phyloP scores from a whole-genome alignment of 169 alveolate species.

The Plasmodium gallinaceum region DNA sequence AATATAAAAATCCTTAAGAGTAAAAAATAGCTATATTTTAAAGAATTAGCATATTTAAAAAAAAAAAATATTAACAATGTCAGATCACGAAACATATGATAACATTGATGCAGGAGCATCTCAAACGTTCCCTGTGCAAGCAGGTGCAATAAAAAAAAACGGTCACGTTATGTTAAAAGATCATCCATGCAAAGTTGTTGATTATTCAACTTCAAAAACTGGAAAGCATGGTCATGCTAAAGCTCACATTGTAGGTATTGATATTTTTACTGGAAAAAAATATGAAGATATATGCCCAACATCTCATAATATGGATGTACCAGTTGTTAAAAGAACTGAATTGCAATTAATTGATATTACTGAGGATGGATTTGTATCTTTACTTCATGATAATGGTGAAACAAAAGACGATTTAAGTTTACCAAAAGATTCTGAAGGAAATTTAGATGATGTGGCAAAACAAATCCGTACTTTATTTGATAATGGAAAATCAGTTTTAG shows the following conservation, averaged over 20 bases:
- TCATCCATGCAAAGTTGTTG: slow-evolving; percentile 98
- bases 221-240: slow-evolving; percentile 99
- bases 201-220: slow-evolving; percentile 96
- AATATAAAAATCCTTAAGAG: no score
- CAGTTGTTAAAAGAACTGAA: slow-evolving; percentile 94
- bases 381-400: slow-evolving; percentile 95
- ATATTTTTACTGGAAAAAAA: slow-evolving; percentile 97
- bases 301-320: slow-evolving; percentile 98
- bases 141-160: slow-evolving; percentile 97
- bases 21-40: background rate
- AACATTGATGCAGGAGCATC: slow-evolving; percentile 96
- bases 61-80: slow-evolving; percentile 29
- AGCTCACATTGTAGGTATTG: slow-evolving; percentile 98
- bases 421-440: slow-evolving; percentile 95
- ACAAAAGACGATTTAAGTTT: slow-evolving; percentile 96
- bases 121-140: slow-evolving; percentile 95
- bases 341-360: slow-evolving; percentile 93
- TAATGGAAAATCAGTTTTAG: slow-evolving; percentile 91
- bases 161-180: slow-evolving; percentile 98
- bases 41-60: background rate
- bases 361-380: slow-evolving; percentile 95
- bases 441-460: slow-evolving; percentile 92
- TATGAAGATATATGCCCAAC: slow-evolving; percentile 98
- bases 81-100: slow-evolving; percentile 86
- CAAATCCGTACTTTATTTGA: slow-evolving; percentile 89